Evolutionary conservation across 345 rosid species (phyloP), one percentile per base, ranked within the genome.

Genomic region (Eucalyptus regnans): DNA sequence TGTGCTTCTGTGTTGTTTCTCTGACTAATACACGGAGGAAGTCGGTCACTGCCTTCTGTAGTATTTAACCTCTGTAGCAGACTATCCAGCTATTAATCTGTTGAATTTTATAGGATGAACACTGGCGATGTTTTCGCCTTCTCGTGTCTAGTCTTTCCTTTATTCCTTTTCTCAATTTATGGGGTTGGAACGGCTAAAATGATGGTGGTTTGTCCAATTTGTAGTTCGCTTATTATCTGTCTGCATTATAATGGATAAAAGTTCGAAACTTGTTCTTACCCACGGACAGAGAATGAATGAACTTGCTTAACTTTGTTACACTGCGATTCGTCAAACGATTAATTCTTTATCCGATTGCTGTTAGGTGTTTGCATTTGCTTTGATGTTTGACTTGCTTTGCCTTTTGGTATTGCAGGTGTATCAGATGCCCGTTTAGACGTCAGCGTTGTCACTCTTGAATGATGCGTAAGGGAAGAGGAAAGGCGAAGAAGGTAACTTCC

Each of bases 381-480:
- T 76, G 48, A 76, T 10, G 5, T 41, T 76, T 22, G 84, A 76
- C 48, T 37, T 76, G 48, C 48, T 41, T 41, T 76, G 29, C 84
- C 48, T 37, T 68, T 66, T 87, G 81, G 86, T 58, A 50, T 68
- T 7, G 88, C 54, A 68, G 44, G 43, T 85, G 56, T 66, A 68
- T 87, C 85, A 22, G 48, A 56, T 86, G 54, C 37, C 66, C 6
- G 25, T 56, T 56, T 49, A 51, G 46, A 56, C 46, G 15, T 33
- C 23, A 9, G 41, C 7, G 4, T 33, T 86, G 46, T 52, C 62
- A 52, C 46, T 46, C 62, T 37, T 86, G 87, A 87, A 89, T 86
- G 89, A 95, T 95, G 97, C 96, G 97, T 88, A 93, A 96, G 93
- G 96, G 95, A 86, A 94, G 96, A 89, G 96, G 96, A 88, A 95